These are phyloP conservation scores for Hypoxylon fuscum DNA, from an alignment of 495 filamentous ascomycete species.

Conservation along the genomic window DNA sequence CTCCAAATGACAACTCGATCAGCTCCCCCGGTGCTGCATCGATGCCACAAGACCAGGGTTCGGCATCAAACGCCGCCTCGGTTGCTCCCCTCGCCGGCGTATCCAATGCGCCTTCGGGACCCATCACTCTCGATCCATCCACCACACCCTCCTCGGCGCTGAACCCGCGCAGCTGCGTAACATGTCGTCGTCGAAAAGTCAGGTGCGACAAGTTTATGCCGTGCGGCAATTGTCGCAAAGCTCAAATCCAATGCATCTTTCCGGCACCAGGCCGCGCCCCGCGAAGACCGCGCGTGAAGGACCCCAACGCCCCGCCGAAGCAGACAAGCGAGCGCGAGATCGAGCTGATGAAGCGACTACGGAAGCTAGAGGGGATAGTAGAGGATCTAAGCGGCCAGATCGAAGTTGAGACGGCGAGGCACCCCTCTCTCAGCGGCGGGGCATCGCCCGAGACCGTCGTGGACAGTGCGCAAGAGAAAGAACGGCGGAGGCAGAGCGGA, in stretches of 20 bases:
- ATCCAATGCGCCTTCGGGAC: slow-evolving; percentile 29
- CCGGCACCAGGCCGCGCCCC: slow-evolving; percentile 84
- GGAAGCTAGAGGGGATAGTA: slow-evolving; percentile 84
- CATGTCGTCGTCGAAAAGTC: slow-evolving; percentile 84
- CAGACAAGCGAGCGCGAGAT: slow-evolving; percentile 70
- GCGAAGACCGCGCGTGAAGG: slow-evolving; percentile 69
- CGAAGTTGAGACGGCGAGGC: slow-evolving; percentile 56
- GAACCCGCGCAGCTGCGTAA: slow-evolving; percentile 81
- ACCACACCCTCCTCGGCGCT: slow-evolving; percentile 51
- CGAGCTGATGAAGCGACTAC: slow-evolving; percentile 79
- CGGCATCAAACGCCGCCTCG: slow-evolving; percentile 10
- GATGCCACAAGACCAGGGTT: slow-evolving; percentile 29
- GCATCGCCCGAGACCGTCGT: slow-evolving; percentile 51
- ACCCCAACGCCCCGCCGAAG: slow-evolving; percentile 61
- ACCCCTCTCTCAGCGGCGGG: slow-evolving; percentile 45
- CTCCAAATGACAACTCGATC: slow-evolving; percentile 36
- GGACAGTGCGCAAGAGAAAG: slow-evolving; percentile 35
- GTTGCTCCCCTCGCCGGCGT: slow-evolving; percentile 7
- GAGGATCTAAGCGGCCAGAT: slow-evolving; percentile 68
- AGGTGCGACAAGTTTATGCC: slow-evolving; percentile 86
- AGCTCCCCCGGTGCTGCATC: slow-evolving; percentile 25
- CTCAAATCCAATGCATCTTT: slow-evolving; percentile 82
- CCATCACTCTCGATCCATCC: slow-evolving; percentile 56
- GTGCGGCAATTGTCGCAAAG: slow-evolving; percentile 84
- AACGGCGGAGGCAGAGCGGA: slow-evolving; percentile 40